phyloP scores from a whole-genome alignment of 2,329 filamentous ascomycete species.

The Leptodontidium sp. region DNA sequence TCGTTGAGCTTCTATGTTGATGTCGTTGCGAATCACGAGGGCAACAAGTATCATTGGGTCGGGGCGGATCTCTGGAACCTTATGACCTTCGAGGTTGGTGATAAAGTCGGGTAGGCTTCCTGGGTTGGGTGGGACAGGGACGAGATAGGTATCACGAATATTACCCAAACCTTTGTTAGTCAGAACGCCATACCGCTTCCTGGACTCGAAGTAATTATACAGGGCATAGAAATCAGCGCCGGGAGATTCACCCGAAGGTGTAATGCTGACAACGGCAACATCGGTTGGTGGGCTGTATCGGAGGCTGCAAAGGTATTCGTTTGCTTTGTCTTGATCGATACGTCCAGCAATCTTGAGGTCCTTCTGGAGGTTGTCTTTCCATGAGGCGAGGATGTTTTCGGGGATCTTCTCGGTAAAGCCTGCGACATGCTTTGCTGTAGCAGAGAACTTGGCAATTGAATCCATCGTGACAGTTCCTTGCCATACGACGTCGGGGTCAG shows the following conservation, averaged over 20 bases:
- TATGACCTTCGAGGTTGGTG: slow-evolving; percentile 85
- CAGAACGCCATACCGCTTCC: slow-evolving; percentile 87
- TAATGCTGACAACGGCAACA: slow-evolving; percentile 80
- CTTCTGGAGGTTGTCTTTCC: slow-evolving; percentile 78
- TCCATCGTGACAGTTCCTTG: slow-evolving; percentile 79
- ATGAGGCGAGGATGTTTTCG: slow-evolving; percentile 62
- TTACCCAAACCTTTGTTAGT: slow-evolving; percentile 77
- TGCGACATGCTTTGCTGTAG: slow-evolving; percentile 82
- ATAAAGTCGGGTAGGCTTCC: slow-evolving; percentile 83
- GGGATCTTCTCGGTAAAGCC: slow-evolving; percentile 76
- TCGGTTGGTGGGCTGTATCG: slow-evolving; percentile 85
- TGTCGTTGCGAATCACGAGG: slow-evolving; percentile 76
- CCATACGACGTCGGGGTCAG: slow-evolving; percentile 79
- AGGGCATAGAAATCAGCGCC: slow-evolving; percentile 74
- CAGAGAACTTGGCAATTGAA: slow-evolving; percentile 76
- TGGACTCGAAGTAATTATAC: slow-evolving; percentile 86
- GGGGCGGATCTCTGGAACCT: slow-evolving; percentile 73
- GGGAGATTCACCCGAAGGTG: slow-evolving; percentile 67
- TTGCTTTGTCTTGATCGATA: slow-evolving; percentile 82
- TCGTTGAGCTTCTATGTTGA: slow-evolving; percentile 36
- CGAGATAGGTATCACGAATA: slow-evolving; percentile 89
- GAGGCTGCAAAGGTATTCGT: slow-evolving; percentile 89
- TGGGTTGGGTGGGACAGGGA: slow-evolving; percentile 80
- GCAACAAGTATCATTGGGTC: slow-evolving; percentile 84
- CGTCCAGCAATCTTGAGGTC: slow-evolving; percentile 77